phyloP scores from a whole-genome alignment of 2,329 filamentous ascomycete genomes.

The Arthrobotrys sinensis region DNA sequence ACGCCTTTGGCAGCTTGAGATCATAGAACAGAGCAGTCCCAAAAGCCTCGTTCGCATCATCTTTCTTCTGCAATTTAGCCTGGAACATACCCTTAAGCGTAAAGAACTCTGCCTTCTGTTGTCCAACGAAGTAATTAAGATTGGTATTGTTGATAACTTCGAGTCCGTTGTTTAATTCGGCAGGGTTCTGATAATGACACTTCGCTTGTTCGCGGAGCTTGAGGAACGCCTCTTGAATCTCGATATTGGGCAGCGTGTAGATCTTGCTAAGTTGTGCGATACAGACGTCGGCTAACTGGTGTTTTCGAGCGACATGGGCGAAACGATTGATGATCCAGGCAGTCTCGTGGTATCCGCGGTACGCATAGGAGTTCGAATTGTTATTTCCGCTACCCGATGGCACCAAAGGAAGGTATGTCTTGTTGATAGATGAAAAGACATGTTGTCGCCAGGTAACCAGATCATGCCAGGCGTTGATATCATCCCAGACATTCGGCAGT shows the following conservation, averaged over 20 bases:
- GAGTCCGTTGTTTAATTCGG: slow-evolving; percentile 90
- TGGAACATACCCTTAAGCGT: slow-evolving; percentile 99
- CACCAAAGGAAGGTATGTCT: slow-evolving; percentile 87
- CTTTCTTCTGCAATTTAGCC: slow-evolving; percentile 90
- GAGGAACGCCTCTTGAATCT: slow-evolving; percentile 98
- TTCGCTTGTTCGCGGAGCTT: slow-evolving; percentile 99
- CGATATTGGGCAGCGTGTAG: slow-evolving; percentile 98
- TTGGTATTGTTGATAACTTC: slow-evolving; percentile 99
- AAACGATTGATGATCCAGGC: slow-evolving; percentile 99
- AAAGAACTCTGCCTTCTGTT: slow-evolving; percentile 99
- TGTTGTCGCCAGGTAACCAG: slow-evolving; percentile 99
- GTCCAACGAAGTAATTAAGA: slow-evolving; percentile 94
- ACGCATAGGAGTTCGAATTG: slow-evolving; percentile 92
- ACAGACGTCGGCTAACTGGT: slow-evolving; percentile 95
- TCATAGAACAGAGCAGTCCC: slow-evolving; percentile 97
- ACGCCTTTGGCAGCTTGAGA: slow-evolving; percentile 93
- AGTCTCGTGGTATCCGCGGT: slow-evolving; percentile 97
- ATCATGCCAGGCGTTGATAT: slow-evolving; percentile 99
- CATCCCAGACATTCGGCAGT: slow-evolving; percentile 97
- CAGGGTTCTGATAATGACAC: slow-evolving; percentile 96
- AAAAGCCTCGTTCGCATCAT: slow-evolving; percentile 93
- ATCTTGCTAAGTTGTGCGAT: slow-evolving; percentile 97
- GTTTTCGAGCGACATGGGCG: slow-evolving; percentile 96
- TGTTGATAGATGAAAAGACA: slow-evolving; percentile 97
- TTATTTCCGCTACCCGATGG: slow-evolving; percentile 74